Conservation (phyloP, 805 yeast species). For the Yarrowia sp. region DNA sequence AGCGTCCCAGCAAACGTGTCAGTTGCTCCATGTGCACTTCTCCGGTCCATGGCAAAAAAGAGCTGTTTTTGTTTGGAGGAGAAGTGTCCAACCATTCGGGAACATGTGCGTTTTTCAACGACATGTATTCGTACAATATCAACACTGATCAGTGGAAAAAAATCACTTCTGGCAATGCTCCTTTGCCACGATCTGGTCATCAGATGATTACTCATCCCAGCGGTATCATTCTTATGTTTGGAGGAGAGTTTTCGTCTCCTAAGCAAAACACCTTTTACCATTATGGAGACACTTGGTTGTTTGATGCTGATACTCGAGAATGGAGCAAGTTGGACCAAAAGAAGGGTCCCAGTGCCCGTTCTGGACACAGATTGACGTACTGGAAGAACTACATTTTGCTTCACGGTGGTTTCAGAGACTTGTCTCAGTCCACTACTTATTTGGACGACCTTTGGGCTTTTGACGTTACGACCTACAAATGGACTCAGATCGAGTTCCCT, state of each 20-base stretch:
- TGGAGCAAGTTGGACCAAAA: conserved; percentile 84
- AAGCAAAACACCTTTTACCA: conserved; percentile 94
- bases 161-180: conserved; percentile 76
- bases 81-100: conserved; percentile 53
- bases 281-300: conserved; percentile 92
- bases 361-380: conserved; percentile 84
- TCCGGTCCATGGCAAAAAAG: conserved; percentile 72
- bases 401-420: conserved; percentile 91
- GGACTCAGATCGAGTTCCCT: conserved; percentile 88
- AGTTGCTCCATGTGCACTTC: conserved; percentile 72
- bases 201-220: conserved; percentile 91
- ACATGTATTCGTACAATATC: conserved; percentile 65
- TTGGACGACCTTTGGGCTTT: conserved; percentile 87
- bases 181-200: conserved; percentile 90
- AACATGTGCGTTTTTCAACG: conserved; percentile 65
- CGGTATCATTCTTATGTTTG: conserved; percentile 81
- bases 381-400: conserved; percentile 89
- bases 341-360: conserved; percentile 70
- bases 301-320: conserved; percentile 78
- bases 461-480: conserved; percentile 82
- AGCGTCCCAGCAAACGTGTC: conserved; percentile 64
- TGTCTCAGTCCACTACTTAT: conserved; percentile 80
- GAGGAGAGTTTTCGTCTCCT: conserved; percentile 96
- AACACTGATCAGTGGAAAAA: conserved; percentile 81
- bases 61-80: conserved; percentile 86